Base-by-base conservation (phyloP, 2,329 filamentous ascomycete species). In the Passalora sequoiae region DNA sequence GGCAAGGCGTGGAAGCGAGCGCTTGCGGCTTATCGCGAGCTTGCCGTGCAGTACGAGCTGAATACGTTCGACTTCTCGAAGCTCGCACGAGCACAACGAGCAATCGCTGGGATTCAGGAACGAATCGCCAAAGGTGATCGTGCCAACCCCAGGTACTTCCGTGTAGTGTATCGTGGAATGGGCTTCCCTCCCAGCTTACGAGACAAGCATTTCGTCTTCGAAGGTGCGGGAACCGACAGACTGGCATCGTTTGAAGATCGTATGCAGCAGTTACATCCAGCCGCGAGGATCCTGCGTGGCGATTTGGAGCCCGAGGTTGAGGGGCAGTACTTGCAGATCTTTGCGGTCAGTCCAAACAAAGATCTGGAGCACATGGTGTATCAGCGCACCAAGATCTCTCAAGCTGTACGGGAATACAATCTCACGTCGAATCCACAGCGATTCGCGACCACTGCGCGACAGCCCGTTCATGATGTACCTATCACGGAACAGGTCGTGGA, bases 1-100 rank as follows among this genome's bases (percentile, higher is more conserved):
- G 89, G 89, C n/a, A 84, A 88, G 61, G 88, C 88, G 1, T 97
- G 91, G 91, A 84, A 86, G 58, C 86, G 86, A 63, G 91, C 89
- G 1, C 70, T 98, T 30, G 77, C 81, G 4, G 87, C 87, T 3
- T 97, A 98, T 67, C 85, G 86, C 61, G 91, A 98, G 66, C 80
- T 98, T 39, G 86, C 89, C 36, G 68, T 73, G n/a, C 89, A 97
- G 66, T 98, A 97, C 62, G 89, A 95, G 68, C 80, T 77, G 54
- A 94, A 89, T 47, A 70, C 86, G 0, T 95, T 89, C 64, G 92
- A 98, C 66, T 96, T 94, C 58, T 76, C 83, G 24, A 96, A 98
- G 67, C 75, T 98, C 17, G 89, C 92, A 1, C 79, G 89, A 49
- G 85, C 89, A 0, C 84, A 96, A 64, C 77, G 89, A 47, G 89